Conservation (phyloP, 768 basidiomycete species). For the Multifurca ochricompacta region DNA sequence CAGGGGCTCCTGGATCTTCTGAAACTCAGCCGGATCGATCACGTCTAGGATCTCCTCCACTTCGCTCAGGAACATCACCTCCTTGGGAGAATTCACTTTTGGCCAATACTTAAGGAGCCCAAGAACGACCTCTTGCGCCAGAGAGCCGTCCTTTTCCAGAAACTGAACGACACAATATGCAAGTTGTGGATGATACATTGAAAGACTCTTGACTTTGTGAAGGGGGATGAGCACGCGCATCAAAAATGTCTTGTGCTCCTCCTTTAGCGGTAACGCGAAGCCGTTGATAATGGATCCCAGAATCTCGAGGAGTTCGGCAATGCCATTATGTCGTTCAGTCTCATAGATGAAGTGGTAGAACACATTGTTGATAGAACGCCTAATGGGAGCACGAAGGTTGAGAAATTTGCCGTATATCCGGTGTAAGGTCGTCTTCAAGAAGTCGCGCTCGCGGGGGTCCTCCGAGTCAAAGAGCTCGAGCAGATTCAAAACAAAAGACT, state of each 20-base stretch:
- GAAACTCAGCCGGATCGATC: constrained; percentile 92
- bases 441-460: constrained; percentile 97
- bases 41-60: constrained; percentile 99
- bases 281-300: constrained; percentile 99
- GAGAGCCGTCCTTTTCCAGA: constrained; percentile 86
- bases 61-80: constrained; percentile 99
- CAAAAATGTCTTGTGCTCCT: constrained; percentile 97
- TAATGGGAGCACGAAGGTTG: constrained; percentile 96
- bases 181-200: constrained; percentile 97
- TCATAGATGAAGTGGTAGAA: constrained; percentile 99
- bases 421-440: constrained; percentile 97
- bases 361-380: constrained; percentile 98
- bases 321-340: constrained; percentile 97
- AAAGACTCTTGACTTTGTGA: constrained; percentile 97
- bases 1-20: constrained; percentile 86
- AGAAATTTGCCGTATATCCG: constrained; percentile 99
- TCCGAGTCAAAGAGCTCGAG: constrained; percentile 98
- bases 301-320: constrained; percentile 96
- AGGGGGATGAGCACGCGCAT: constrained; percentile 89
- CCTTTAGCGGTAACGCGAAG: constrained; percentile 94
- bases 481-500: constrained; percentile 89
- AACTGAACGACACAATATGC: constrained; percentile 99
- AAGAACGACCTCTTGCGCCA: constrained; percentile 93
- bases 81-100: constrained; percentile 98
- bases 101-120: constrained; percentile 98